Base-by-base conservation (phyloP, 345 rosid species). In the Acer negundo region DNA sequence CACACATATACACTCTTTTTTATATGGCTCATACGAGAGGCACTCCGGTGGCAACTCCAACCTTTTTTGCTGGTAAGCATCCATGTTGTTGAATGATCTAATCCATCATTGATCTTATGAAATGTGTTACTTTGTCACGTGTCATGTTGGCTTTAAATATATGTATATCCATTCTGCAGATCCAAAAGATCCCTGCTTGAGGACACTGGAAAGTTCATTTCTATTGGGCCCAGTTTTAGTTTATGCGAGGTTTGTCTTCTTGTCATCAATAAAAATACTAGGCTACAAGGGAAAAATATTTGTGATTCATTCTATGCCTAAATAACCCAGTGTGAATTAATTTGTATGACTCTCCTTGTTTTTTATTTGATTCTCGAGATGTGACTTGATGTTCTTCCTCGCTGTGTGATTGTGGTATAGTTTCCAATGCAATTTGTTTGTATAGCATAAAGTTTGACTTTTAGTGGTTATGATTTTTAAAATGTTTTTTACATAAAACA, bases 21-120 rank as follows among this genome's bases (percentile, higher is more conserved):
- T 93, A 93, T 87, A 38, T 82, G 82, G 92, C 98, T n/a, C 97
- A 95, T 83, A 91, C 84, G 31, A 82, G 78, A 46, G 97, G 98
- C 69, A 84, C 88, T 81, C 94, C 86, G 1, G 95, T 95, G 79
- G 97, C 95, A 76, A 82, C 88, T 70, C 98, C 98, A 8, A 78
- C 89, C 8, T 93, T 93, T 79, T 93, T 95, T 51, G 90, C 97
- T 75, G 97, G 98, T 93, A 84, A 31, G 89, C 62, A 59, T 38
- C 72, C 80, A 62, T 66, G 75, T 68, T 58, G 13, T 72, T 55
- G 53, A 51, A 74, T 4, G 35, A 46, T 70, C 73, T 72, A 66
- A 20, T 69, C 64, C 65, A 70, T 71, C 62, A 55, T 40, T 38
- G 64, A 47, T 69, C 46, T 62, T 65, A 42, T 22, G 68, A 74